Evolutionary conservation across 129 eudicot genomes (phyloP).

Genomic region (carrot (Daucus carota)): DH1_v3.0 NC_030389.2:30275501-30276000

Average conservation of each 20-base stretch:
- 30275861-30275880: not conserved
- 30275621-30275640: not conserved
- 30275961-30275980: no score
- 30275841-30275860: not conserved
- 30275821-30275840: not conserved
- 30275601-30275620: not conserved
- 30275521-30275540: not conserved
- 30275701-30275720: slow-evolving; percentile 4
- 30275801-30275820: not conserved
- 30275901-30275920: no score
- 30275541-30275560: not conserved
- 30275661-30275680: not conserved
- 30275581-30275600: not conserved
- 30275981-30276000: not conserved
- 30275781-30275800: not conserved
- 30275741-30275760: slow-evolving; percentile 3
- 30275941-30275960: no score
- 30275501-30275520: not conserved
- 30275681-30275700: not conserved
- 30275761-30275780: not conserved
- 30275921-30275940: no score
- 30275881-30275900: not conserved
- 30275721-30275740: not conserved
- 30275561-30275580: slow-evolving; percentile 1
- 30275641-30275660: not conserved